Base-by-base conservation (phyloP, 2,329 filamentous ascomycete species). In the Fusarium siculi region DNA sequence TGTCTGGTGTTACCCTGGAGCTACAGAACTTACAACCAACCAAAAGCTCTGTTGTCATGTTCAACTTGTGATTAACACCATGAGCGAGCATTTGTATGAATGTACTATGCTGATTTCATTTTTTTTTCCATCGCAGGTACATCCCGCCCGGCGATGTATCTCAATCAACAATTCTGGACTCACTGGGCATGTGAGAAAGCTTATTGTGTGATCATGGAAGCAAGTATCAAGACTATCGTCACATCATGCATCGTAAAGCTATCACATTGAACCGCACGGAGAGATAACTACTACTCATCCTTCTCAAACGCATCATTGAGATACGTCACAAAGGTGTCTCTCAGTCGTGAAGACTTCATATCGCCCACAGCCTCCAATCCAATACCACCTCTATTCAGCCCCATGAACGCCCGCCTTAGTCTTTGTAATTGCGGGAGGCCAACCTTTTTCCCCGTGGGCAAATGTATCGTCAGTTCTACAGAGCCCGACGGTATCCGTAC, bases 391-490 rank as follows among this genome's bases (percentile, higher is more conserved):
- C 94, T 86, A 75, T 95, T 95, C 80, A 97, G 81, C 9, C 87
- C 88, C 75, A 96, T 91, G 82, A 93, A 97, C 54, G 94, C 93
- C 76, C 94, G 87, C 67, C 94, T 87, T 75, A 95, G 84, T 72
- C 94, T 87, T 83, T 97, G 94, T 74, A 97, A 83, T 79, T 94
- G 92, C 14, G 93, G 91, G 47, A 96, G 79, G 2, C 91, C 91
- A 55, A 94, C 83, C 70, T 89, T 90, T 68, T 88, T 89, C 15
- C 85, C 85, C 14, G 76, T 71, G 0, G 93, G 93, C 55, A 96
- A 83, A 73, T 91, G 87, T 28, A 96, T 85, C 3, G 87, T 82
- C 63, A 91, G 81, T 21, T 87, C 86, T 57, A 67, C 70, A 16
- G 68, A 75, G 36, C 69, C 80, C 18, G 80, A 78, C 5, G 86